These are phyloP conservation scores for Ustilago curta DNA, from an alignment of 1,284 basidiomycete genomes.

Conservation along the genomic window DNA sequence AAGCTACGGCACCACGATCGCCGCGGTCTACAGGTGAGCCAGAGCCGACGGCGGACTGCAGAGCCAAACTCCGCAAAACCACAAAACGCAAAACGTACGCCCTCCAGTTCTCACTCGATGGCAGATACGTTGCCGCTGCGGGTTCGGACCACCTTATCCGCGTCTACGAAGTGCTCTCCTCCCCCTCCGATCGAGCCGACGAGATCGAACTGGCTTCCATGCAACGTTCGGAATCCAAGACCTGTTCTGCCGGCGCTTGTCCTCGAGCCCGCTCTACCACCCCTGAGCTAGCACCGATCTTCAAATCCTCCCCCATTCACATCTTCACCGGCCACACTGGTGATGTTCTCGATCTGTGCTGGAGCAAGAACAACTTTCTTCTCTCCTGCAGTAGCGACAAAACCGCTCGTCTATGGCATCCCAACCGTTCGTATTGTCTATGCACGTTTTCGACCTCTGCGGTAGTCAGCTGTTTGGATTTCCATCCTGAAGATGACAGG, in stretches of 20 bases:
- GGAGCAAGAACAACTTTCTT: constrained; percentile 71
- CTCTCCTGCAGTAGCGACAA: constrained; percentile 70
- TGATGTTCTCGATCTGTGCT: constrained; percentile 69
- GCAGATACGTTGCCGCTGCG: constrained; percentile 68
- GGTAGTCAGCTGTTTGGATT: constrained; percentile 69
- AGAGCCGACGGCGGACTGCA: constrained; percentile 5
- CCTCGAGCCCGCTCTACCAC: neutral
- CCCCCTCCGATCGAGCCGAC: constrained; percentile 34
- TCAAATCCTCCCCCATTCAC: constrained; percentile 58
- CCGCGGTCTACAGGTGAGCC: constrained; percentile 20
- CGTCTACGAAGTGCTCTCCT: constrained; percentile 55
- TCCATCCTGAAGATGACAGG: constrained; percentile 69
- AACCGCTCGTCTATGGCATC: constrained; percentile 70
- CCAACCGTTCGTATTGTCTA: constrained; percentile 66
- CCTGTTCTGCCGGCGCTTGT: too few species aligned
- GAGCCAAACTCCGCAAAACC: constrained; percentile 13
- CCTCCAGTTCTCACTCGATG: constrained; percentile 67
- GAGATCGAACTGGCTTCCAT: constrained; percentile 30
- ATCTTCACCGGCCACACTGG: constrained; percentile 67
- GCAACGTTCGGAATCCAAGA: constrained; percentile 2
- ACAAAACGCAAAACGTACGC: constrained; percentile 65
- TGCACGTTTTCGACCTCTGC: constrained; percentile 70
- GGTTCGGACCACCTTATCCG: constrained; percentile 69
- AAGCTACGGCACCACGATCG: constrained; percentile 15
- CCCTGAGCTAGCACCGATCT: constrained; percentile 42